Evolutionary conservation across 371 early-diverging fungal species (phyloP).

Genomic region (Gilbertella persicaria): DNA sequence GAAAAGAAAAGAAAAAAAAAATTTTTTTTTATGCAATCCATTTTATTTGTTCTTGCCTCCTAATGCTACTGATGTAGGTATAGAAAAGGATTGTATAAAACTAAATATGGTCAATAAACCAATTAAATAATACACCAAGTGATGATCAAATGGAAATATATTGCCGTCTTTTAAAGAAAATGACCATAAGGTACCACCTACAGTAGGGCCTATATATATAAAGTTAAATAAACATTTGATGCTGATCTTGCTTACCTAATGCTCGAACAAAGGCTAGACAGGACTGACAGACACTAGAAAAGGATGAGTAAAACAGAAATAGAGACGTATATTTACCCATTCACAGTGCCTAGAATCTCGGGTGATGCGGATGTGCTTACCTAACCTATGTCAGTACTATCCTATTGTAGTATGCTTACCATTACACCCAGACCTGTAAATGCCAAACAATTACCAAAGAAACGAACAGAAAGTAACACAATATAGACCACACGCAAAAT

Average conservation of each 20-base stretch:
- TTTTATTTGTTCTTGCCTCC: constrained; percentile 14
- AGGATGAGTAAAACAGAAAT: neutral
- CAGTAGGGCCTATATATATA: constrained; percentile 45
- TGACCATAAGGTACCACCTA: constrained; percentile 68
- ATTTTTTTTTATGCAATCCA: neutral
- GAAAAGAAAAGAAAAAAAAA: constrained; percentile 1
- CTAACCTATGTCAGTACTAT: constrained; percentile 12
- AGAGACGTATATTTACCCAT: constrained; percentile 44
- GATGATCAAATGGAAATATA: constrained; percentile 65
- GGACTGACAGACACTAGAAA: constrained; percentile 46
- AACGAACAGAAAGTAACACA: constrained; percentile 43
- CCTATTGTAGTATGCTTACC: constrained; percentile 24
- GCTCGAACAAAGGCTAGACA: constrained; percentile 63
- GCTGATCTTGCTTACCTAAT: constrained; percentile 55
- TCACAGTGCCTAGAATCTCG: constrained; percentile 65
- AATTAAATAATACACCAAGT: constrained; percentile 59
- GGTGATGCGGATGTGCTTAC: constrained; percentile 61
- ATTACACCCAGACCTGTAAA: constrained; percentile 68
- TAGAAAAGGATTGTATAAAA: constrained; percentile 42
- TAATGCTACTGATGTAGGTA: constrained; percentile 30
- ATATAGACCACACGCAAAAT: constrained; percentile 37
- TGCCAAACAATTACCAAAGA: constrained; percentile 50
- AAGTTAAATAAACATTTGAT: neutral
- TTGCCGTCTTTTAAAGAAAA: constrained; percentile 59
- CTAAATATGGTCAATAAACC: constrained; percentile 33